A percentile compares a stretch with the other conserved stretches of the same genome.
phyloP scores from a whole-genome alignment of 1,284 basidiomycete genomes.

The Fomes fomentarius region DNA sequence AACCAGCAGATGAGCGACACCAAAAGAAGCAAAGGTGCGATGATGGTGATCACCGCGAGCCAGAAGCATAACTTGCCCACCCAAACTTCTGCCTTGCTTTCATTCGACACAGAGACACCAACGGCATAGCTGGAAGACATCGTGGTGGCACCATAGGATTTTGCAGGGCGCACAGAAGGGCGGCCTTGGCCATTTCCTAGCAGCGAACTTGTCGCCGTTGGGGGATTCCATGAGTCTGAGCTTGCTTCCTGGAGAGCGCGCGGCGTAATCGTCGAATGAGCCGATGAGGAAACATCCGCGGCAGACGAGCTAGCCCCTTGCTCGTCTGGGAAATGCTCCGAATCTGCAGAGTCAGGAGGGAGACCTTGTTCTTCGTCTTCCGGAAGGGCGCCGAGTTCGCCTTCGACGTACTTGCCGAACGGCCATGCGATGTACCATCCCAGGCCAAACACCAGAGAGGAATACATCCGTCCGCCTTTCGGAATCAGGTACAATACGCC shows the following conservation, averaged over 20 bases:
- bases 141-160: constrained; percentile 66
- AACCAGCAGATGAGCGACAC: constrained; percentile 93
- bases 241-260: constrained; percentile 31
- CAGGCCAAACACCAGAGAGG: constrained; percentile 87
- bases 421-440: constrained; percentile 99
- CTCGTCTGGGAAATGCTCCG: constrained; percentile 16
- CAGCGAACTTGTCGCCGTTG: constrained; percentile 40
- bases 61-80: constrained; percentile 83
- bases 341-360: constrained; percentile 13
- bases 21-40: constrained; percentile 88
- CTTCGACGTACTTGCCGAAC: constrained; percentile 98
- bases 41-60: constrained; percentile 72
- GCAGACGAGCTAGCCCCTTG: constrained; percentile 2
- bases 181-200: constrained; percentile 28
- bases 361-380: constrained; percentile 47
- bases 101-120: constrained; percentile 36
- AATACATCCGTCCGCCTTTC: constrained; percentile 82
- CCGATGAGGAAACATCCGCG: constrained; percentile 11
- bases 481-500: constrained; percentile 77
- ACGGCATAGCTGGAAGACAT: constrained; percentile 41
- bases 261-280: constrained; percentile 36
- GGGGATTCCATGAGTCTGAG: constrained; percentile 36
- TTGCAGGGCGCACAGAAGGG: constrained; percentile 45
- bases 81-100: constrained; percentile 46
- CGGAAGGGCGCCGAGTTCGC: constrained; percentile 57